Evolutionary conservation across 2,329 filamentous ascomycete species (phyloP).

Genomic region (Monosporascus ibericus): DNA sequence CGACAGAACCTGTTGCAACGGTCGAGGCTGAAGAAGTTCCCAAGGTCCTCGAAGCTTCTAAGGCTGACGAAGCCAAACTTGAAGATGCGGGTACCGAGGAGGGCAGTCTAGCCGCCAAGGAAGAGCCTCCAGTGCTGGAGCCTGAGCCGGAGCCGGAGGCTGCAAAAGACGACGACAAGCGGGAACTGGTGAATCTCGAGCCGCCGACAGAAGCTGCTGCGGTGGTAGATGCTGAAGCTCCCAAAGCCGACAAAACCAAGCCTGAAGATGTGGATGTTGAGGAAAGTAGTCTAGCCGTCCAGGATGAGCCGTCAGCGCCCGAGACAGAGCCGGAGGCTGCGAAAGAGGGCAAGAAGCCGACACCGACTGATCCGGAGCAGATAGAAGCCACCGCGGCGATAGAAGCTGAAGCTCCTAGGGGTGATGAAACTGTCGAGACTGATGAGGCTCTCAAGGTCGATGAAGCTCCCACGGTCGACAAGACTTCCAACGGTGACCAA

Average conservation of each 20-base stretch:
- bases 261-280: conserved; percentile 4
- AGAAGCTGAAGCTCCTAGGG: not conserved
- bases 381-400: not conserved
- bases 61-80: not conserved
- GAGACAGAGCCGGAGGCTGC: conserved; percentile 3
- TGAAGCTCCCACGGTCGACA: not conserved
- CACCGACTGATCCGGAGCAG: not conserved
- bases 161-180: not conserved
- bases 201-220: not conserved
- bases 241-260: not conserved
- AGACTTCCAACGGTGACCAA: not conserved
- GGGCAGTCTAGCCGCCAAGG: not conserved
- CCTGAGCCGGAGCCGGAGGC: not conserved
- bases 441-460: not conserved
- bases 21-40: not conserved
- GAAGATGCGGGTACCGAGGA: not conserved
- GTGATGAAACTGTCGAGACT: not conserved
- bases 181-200: conserved; percentile 1
- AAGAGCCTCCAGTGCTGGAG: not conserved
- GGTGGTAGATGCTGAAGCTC: too few relatives aligned
- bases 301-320: conserved; percentile 1
- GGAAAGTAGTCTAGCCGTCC: conserved; percentile 1
- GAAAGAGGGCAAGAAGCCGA: conserved; percentile 1
- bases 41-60: not conserved
- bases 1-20: not conserved